Evolutionary conservation across 2,329 filamentous ascomycete genomes (phyloP), one percentile per base, ranked within the genome.

Genomic region (Alternaria burnsii): DNA sequence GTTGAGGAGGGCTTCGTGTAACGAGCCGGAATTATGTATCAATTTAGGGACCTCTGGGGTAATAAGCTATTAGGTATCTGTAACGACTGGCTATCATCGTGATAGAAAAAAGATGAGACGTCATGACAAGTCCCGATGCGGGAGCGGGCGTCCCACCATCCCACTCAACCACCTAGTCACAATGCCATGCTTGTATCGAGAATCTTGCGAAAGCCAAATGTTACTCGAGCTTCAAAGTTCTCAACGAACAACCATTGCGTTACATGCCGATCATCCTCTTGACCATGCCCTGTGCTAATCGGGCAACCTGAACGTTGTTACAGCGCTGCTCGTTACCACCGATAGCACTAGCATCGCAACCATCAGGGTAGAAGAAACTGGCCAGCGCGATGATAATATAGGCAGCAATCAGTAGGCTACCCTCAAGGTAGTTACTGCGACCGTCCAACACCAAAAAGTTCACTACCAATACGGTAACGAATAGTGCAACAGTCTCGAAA

Each of bases 361-460:
- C 73, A 61, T 79, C 76, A 1, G 82, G 82, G 61, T 84, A 85
- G 70, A 82, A 85, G 77, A 83, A 85, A 44, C 81, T 81, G 12
- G 78, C 77, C 46, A 84, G 69, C 22, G 90, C 91, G 72, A 95
- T 94, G 55, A 95, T 95, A 41, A 90, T 82, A 72, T 95, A 95
- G 4, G 92, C 84, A 40, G 90, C 91, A 53, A 93, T 90, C 34
- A 95, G 78, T 59, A 94, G 80, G 61, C 88, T 87, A 3, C 92
- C 92, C 77, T 95, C 92, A 0, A 94, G 84, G 82, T 92, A 95
- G 70, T 94, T 92, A 63, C 89, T 93, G 76, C 92, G 88, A 30
- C 92, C 93, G 70, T 96, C 92, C 20, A 89, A 85, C 50, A 96
- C 92, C 43, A 97, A 80, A 75, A 96, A 97, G 75, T 96, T 97